Conservation (phyloP, 164 flowering plant genomes). For the Liquidambar formosana region DNA sequence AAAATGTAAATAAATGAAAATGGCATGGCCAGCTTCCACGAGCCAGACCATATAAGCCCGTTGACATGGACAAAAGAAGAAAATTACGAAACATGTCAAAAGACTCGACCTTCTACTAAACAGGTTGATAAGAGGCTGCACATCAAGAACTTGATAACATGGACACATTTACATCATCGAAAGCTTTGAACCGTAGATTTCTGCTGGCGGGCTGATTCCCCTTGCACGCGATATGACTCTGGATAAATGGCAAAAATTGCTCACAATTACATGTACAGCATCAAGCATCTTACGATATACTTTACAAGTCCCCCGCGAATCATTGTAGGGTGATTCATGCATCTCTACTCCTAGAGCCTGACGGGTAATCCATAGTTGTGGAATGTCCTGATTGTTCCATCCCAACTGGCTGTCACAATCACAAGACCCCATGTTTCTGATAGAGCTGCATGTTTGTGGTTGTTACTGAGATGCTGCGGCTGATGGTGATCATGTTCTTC, state of each 20-base stretch:
- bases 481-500: constrained; percentile 11
- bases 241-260: background rate
- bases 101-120: background rate
- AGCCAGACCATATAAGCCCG: too few relatives aligned
- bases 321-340: background rate
- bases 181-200: background rate
- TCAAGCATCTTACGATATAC: background rate
- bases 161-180: background rate
- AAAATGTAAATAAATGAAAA: background rate
- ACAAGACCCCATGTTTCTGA: constrained; percentile 72
- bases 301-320: background rate
- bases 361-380: constrained; percentile 87
- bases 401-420: constrained; percentile 70
- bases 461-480: background rate
- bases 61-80: background rate
- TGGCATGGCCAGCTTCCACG: background rate
- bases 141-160: background rate
- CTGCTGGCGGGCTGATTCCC: background rate
- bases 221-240: background rate
- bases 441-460: constrained; percentile 1
- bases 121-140: background rate
- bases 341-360: constrained; percentile 19
- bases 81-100: background rate
- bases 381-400: constrained; percentile 72
- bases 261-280: too few relatives aligned